Conservation (phyloP, 768 basidiomycete genomes). For the Phlebiopsis flavidoalba region DNA sequence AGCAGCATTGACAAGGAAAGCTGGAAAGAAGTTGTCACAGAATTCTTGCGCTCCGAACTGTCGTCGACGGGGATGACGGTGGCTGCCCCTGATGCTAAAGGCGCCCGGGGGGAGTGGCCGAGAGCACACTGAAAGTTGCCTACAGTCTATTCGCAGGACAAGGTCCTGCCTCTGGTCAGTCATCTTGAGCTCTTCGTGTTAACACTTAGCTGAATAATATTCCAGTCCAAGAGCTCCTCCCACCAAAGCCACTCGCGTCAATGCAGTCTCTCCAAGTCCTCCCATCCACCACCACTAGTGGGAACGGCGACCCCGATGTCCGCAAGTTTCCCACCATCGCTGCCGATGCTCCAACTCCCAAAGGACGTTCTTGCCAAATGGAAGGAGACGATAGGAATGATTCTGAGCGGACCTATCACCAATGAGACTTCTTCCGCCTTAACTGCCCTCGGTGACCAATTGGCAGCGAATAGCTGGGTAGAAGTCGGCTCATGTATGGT, state of each 20-base stretch:
- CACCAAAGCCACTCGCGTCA: constrained; percentile 47
- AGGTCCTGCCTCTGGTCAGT: constrained; percentile 68
- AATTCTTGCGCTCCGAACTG: constrained; percentile 80
- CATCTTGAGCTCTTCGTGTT: constrained; percentile 6
- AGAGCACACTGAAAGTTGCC: constrained; percentile 71
- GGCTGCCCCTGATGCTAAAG: constrained; percentile 15
- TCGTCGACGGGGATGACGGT: constrained; percentile 27
- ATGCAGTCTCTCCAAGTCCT: constrained; percentile 31
- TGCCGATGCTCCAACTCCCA: constrained; percentile 47
- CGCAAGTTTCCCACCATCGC: constrained; percentile 45
- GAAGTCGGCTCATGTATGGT: constrained; percentile 96
- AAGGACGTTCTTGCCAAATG: constrained; percentile 66
- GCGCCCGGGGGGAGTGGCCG: constrained; percentile 39
- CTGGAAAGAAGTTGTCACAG: constrained; percentile 86
- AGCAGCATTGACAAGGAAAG: constrained; percentile 90
- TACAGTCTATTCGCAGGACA: constrained; percentile 85
- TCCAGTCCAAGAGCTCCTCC: constrained; percentile 70
- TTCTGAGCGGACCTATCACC: constrained; percentile 64
- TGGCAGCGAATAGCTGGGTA: constrained; percentile 64
- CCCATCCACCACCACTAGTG: constrained; percentile 27
- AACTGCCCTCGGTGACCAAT: constrained; percentile 79
- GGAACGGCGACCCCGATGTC: constrained; percentile 51
- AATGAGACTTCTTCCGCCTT: constrained; percentile 70
- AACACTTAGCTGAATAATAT: background rate
- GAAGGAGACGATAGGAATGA: constrained; percentile 83